Base-by-base conservation (phyloP, 225 moss, liverwort and hornwort species). In the Pleurozium schreberi region DNA sequence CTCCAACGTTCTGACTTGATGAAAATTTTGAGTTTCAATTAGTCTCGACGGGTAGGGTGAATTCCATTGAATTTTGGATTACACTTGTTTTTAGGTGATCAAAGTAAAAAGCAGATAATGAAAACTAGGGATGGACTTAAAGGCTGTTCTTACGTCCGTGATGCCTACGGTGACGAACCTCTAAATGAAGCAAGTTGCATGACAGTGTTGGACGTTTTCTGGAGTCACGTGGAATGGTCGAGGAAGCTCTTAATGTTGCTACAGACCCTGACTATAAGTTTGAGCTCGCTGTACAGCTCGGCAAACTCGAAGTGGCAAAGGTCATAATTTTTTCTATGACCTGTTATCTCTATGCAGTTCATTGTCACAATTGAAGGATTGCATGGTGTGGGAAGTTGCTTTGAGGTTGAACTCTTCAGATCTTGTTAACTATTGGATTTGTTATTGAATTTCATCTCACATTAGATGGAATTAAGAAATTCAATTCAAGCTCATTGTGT, bases 191-290 rank as follows among this genome's bases (percentile, higher is more conserved):
- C 38, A 85, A 80, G 50, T 89, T 88, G 87, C 50, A 83, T 93
- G 82, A 86, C 93, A 97, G 98, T 94, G 98, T 98, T 85, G 98
- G 97, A 80, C 95, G 95, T 52, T 98, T 98, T 90, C 88, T 98
- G 93, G 98, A 98, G 95, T 95, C 97, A 28, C 93, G 98, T 76
- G 98, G 98, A 64, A 98, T 98, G 98, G 63, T 98, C 64, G 96
- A 96, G 88, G 96, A 95, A 75, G 98, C 98, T n/a, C 95, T 98
- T 60, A 88, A 93, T 70, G 87, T 96, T 87, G 95, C 98, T 40
- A 96, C 97, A 81, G 98, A 98, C 88, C 88, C 94, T 57, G 97
- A 98, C 92, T 98, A 96, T 91, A 98, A 92, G 91, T 98, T 98
- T 71, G 98, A 98, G 85, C 92, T 98, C 25, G 95, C 97, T 75